phyloP scores from a whole-genome alignment of 306 rosid genomes.

The Ormosia emarginata region DNA sequence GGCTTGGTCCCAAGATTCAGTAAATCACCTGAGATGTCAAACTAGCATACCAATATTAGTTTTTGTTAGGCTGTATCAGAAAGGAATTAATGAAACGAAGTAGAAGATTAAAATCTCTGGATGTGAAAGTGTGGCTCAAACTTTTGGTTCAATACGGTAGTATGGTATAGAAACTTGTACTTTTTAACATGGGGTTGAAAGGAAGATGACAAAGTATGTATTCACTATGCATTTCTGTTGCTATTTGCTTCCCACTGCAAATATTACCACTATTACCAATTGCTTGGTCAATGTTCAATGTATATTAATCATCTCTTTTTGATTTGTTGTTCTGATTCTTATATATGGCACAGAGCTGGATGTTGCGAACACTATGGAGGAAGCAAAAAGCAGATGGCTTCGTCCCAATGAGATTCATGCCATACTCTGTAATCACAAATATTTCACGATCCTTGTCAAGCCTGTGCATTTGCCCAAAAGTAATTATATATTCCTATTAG shows the following conservation, averaged over 20 bases:
- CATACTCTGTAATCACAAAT: constrained; percentile 72
- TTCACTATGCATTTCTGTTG: not conserved
- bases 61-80: not conserved
- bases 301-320: not conserved
- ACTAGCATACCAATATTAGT: not conserved
- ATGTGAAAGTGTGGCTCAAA: not conserved
- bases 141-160: not conserved
- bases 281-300: constrained; percentile 1
- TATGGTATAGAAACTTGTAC: not conserved
- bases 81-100: not conserved
- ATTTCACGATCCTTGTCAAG: constrained; percentile 75
- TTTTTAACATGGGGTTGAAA: not conserved
- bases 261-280: not conserved
- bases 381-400: constrained; percentile 89
- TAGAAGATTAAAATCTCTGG: not conserved
- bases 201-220: not conserved
- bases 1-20: not conserved
- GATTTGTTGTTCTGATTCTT: constrained; percentile 27
- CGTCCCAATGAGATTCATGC: constrained; percentile 97
- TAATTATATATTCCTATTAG: constrained; percentile 38
- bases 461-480: constrained; percentile 78
- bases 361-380: constrained; percentile 53
- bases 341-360: constrained; percentile 64
- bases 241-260: not conserved
- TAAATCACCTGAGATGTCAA: constrained; percentile 4